Percentiles rank a stretch among this genome's conserved stretches.
These are phyloP conservation scores for Zasmidium angulare DNA, from an alignment of 2,329 filamentous ascomycete genomes.

Conservation along the genomic window DNA sequence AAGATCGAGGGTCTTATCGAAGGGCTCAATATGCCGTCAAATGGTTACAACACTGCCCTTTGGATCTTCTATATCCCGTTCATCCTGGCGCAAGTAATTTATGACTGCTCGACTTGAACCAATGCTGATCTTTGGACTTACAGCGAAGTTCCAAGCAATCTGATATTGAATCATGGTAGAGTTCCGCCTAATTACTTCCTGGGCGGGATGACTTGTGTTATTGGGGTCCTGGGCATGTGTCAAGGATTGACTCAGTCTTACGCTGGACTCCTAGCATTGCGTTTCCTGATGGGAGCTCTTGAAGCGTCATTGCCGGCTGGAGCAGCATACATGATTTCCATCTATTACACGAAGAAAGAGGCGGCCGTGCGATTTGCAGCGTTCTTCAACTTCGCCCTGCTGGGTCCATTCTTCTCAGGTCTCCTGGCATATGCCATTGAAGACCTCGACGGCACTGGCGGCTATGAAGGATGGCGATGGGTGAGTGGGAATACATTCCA, in stretches of 20 bases:
- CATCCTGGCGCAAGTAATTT: slow-evolving; percentile 4
- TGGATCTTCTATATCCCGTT: slow-evolving; percentile 15
- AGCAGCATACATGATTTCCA: slow-evolving; percentile 13
- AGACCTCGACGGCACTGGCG: slow-evolving; percentile 10
- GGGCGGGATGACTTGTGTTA: slow-evolving; percentile 12
- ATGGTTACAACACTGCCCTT: slow-evolving; percentile 11
- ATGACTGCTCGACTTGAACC: background rate
- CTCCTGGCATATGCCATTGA: slow-evolving; percentile 12
- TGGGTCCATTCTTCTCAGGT: slow-evolving; percentile 12
- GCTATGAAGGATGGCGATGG: slow-evolving; percentile 13
- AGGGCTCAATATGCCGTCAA: slow-evolving; percentile 9
- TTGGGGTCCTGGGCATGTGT: slow-evolving; percentile 15
- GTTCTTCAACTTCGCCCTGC: slow-evolving; percentile 12
- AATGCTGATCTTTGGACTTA: background rate
- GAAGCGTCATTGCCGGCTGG: slow-evolving; percentile 11
- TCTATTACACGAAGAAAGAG: slow-evolving; percentile 49
- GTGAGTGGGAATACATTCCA: background rate
- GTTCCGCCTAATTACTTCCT: slow-evolving; percentile 13
- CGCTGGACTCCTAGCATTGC: slow-evolving; percentile 4
- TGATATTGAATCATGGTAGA: slow-evolving; percentile 8
- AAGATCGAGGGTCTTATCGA: slow-evolving; percentile 11
- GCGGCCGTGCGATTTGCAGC: slow-evolving; percentile 18
- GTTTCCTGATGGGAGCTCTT: slow-evolving; percentile 9
- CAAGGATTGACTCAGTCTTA: slow-evolving; percentile 9
- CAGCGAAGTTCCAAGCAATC: slow-evolving; percentile 11